These are phyloP conservation scores for Radiomyces spectabilis DNA, from an alignment of 192 early-diverging fungal species.

Conservation along the genomic window DNA sequence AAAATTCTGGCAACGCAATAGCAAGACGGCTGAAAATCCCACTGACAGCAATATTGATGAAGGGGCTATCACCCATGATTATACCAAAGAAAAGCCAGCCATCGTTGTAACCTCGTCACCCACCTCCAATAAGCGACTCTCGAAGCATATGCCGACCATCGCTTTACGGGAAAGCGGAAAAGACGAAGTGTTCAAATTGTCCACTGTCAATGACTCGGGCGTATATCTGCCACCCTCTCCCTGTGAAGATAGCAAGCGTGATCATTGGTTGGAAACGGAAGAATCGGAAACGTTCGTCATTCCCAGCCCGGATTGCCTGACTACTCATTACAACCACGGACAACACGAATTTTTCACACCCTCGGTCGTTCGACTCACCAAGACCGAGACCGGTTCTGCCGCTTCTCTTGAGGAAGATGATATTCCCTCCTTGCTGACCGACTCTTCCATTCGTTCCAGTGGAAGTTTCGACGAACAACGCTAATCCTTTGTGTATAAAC, in stretches of 20 bases:
- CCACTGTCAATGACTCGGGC: constrained; percentile 24
- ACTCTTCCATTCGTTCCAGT: no score
- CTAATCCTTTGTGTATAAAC: no score
- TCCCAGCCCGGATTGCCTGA: constrained; percentile 4
- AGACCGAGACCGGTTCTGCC: no score
- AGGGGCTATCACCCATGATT: neutral
- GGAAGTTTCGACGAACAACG: no score
- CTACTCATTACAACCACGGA: neutral
- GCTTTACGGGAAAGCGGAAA: constrained; percentile 2
- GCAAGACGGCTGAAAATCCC: neutral
- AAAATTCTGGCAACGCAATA: constrained; percentile 4
- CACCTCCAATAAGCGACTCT: neutral
- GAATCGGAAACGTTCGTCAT: constrained; percentile 2
- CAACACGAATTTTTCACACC: constrained; percentile 13
- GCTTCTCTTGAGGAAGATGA: no score
- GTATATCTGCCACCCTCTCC: constrained; percentile 27
- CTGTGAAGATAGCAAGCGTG: constrained; percentile 2
- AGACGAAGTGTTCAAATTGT: constrained; percentile 20
- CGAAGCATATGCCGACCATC: no score
- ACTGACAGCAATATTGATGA: neutral
- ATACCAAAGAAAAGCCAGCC: neutral
- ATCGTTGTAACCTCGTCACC: neutral
- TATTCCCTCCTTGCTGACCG: no score
- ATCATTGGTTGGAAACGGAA: constrained; percentile 8
- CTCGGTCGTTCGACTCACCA: no score